A percentile compares a stretch with the other conserved stretches of the same genome.
These are phyloP conservation scores for Cercophora sp. DNA, from an alignment of 495 filamentous ascomycete species.

Conservation along the genomic window DNA sequence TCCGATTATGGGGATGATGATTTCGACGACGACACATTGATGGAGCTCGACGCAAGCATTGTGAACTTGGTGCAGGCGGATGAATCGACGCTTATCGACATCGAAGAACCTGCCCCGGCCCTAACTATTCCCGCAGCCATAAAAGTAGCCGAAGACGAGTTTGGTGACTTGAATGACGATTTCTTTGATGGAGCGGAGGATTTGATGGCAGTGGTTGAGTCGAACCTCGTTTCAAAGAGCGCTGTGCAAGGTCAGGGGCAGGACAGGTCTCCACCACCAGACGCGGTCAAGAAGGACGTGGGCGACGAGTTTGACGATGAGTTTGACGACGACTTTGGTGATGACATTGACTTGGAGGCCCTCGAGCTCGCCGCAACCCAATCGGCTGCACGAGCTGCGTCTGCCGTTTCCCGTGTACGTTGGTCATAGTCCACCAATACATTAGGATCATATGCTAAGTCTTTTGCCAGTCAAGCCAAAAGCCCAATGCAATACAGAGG, in stretches of 20 bases:
- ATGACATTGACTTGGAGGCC: slow-evolving; percentile 66
- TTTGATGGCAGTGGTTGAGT: slow-evolving; percentile 50
- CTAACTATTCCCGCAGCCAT: background rate
- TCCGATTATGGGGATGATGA: slow-evolving; percentile 49
- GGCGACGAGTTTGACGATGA: slow-evolving; percentile 42
- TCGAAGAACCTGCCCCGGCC: background rate
- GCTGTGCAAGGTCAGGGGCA: background rate
- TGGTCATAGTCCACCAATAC: no score
- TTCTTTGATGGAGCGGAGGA: slow-evolving; percentile 56
- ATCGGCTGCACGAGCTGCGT: slow-evolving; percentile 24
- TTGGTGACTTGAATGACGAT: slow-evolving; percentile 62
- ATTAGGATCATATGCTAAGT: slow-evolving; percentile 49
- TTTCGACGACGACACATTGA: slow-evolving; percentile 48
- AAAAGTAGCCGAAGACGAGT: slow-evolving; percentile 22
- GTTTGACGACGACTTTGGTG: slow-evolving; percentile 62
- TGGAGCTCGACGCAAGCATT: slow-evolving; percentile 48
- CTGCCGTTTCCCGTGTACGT: slow-evolving; percentile 46
- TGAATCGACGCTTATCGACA: slow-evolving; percentile 49
- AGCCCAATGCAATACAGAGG: slow-evolving; percentile 70
- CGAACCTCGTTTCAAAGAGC: slow-evolving; percentile 13
- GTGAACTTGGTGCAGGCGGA: slow-evolving; percentile 38
- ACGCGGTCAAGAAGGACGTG: slow-evolving; percentile 9
- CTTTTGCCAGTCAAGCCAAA: slow-evolving; percentile 45
- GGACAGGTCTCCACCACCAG: background rate
- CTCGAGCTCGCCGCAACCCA: slow-evolving; percentile 58